A percentile compares a stretch with the other conserved stretches of the same genome.
phyloP scores from a whole-genome alignment of 352 stramenopile genomes.

The Globisporangium perplexum region DNA sequence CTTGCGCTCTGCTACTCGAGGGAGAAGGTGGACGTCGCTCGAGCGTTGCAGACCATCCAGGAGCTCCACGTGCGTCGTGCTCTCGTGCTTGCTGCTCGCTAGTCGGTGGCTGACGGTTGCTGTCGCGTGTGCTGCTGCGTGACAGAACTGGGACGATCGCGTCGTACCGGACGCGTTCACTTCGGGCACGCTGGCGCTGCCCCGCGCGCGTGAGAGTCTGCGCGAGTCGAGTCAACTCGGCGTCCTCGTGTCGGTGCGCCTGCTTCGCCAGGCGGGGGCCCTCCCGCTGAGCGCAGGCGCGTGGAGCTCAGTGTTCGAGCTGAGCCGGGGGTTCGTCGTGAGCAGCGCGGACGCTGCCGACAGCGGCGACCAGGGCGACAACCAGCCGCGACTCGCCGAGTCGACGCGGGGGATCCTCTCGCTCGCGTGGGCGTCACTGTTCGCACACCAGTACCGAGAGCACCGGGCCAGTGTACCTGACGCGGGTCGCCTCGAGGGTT shows the following conservation, averaged over 20 bases:
- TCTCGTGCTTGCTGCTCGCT: neutral
- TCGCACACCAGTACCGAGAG: constrained; percentile 36
- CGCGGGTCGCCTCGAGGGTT: constrained; percentile 15
- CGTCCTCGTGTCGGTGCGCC: constrained; percentile 23
- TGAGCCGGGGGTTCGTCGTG: constrained; percentile 29
- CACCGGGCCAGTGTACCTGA: constrained; percentile 6
- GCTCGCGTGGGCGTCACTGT: constrained; percentile 42
- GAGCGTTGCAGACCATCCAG: constrained; percentile 30
- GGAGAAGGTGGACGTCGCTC: constrained; percentile 26
- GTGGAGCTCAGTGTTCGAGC: constrained; percentile 9
- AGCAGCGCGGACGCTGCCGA: constrained; percentile 1
- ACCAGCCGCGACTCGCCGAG: constrained; percentile 17
- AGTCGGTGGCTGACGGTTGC: neutral
- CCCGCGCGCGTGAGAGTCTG: constrained; percentile 15
- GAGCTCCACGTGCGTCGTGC: constrained; percentile 19
- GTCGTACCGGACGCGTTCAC: constrained; percentile 29
- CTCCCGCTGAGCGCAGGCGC: constrained; percentile 15
- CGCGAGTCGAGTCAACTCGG: constrained; percentile 27
- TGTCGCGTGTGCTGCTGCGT: too few relatives aligned
- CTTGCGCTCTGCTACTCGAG: constrained; percentile 35
- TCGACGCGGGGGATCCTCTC: constrained; percentile 31
- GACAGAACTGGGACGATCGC: constrained; percentile 21
- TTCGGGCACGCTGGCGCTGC: constrained; percentile 12
- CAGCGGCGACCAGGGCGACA: neutral
- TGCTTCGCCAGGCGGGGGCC: constrained; percentile 22